Conservation (phyloP, 106 monocot genomes). For the Dendrobium officinale region DNA sequence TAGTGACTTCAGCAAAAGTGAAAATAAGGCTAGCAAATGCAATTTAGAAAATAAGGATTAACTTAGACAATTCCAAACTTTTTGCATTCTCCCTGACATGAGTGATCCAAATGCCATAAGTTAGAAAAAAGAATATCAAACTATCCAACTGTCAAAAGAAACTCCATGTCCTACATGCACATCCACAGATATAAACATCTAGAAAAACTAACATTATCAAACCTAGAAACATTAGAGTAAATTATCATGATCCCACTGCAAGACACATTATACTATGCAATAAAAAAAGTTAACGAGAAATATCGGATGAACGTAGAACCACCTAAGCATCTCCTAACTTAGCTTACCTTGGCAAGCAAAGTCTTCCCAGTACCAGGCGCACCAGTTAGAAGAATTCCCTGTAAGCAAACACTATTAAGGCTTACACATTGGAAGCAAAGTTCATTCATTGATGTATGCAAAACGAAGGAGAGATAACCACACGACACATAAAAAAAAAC, state of each 20-base stretch:
- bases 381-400: conserved; percentile 98
- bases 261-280: neutral
- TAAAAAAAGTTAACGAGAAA: neutral
- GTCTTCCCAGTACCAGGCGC: conserved; percentile 96
- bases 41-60: neutral
- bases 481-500: neutral
- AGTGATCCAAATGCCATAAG: neutral
- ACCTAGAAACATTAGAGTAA: neutral
- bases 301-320: neutral
- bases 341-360: conserved; percentile 80
- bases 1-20: neutral
- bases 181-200: neutral
- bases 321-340: neutral
- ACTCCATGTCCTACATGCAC: neutral
- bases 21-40: neutral
- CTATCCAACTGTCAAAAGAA: neutral
- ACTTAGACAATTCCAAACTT: neutral
- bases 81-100: neutral
- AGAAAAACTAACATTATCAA: neutral
- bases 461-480: neutral
- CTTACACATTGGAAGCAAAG: neutral
- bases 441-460: neutral
- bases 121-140: neutral
- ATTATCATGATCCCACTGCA: neutral
- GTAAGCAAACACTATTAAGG: conserved; percentile 5